phyloP scores from a whole-genome alignment of 164 flowering plant species.

The Warburgia ugandensis region DNA sequence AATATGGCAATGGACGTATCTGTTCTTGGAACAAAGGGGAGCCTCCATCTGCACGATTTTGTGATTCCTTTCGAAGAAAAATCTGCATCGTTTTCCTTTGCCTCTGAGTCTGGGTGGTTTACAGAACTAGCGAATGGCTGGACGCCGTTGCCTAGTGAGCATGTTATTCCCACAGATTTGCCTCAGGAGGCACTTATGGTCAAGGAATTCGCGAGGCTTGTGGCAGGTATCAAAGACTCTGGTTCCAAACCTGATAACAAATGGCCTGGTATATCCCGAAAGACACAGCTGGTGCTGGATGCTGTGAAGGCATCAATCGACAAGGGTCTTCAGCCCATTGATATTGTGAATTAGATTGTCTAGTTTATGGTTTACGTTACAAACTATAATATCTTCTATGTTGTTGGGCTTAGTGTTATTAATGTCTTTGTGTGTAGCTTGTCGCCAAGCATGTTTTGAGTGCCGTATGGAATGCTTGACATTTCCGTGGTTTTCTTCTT shows the following conservation, averaged over 20 bases:
- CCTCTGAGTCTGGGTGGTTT: slow-evolving; percentile 14
- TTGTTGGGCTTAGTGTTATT: neutral
- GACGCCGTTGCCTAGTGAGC: slow-evolving; percentile 16
- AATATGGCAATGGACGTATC: slow-evolving; percentile 24
- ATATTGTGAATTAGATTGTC: neutral
- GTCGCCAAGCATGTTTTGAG: too few species aligned
- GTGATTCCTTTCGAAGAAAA: slow-evolving; percentile 22
- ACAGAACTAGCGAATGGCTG: slow-evolving; percentile 22
- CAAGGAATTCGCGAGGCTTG: slow-evolving; percentile 28
- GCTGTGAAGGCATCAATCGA: slow-evolving; percentile 30
- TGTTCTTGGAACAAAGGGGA: slow-evolving; percentile 23
- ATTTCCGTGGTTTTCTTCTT: too few species aligned
- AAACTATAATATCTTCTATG: too few species aligned
- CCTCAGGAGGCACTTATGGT: slow-evolving; percentile 40
- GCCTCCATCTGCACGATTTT: slow-evolving; percentile 24
- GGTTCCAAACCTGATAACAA: slow-evolving; percentile 19
- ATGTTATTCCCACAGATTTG: slow-evolving; percentile 18
- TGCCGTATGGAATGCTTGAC: too few species aligned
- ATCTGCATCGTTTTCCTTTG: slow-evolving; percentile 12
- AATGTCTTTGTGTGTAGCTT: too few species aligned
- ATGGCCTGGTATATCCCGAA: slow-evolving; percentile 27
- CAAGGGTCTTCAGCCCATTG: slow-evolving; percentile 5
- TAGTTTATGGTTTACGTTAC: too few species aligned
- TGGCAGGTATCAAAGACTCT: too few species aligned
- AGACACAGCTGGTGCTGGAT: slow-evolving; percentile 32